These are phyloP conservation scores for Geranomyces michiganensis DNA, from an alignment of 192 early-diverging fungal species.

Conservation along the genomic window DNA sequence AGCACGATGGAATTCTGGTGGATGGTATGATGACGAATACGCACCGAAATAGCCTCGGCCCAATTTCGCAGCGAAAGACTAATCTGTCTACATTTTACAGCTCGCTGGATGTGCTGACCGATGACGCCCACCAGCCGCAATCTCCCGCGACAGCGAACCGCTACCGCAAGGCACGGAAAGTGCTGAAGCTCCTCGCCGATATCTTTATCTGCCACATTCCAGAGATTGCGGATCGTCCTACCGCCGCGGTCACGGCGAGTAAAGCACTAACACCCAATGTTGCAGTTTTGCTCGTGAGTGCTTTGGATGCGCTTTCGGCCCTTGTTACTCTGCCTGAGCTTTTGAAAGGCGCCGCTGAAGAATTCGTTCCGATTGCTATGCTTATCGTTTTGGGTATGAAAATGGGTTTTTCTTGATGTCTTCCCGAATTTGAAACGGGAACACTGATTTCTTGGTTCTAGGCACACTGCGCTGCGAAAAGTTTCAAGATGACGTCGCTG, in stretches of 20 bases:
- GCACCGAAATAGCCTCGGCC: background rate
- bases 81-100: background rate
- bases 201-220: conserved; percentile 45
- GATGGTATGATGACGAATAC: background rate
- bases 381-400: conserved; percentile 38
- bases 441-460: conserved; percentile 6
- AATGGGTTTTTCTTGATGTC: no score
- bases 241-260: conserved; percentile 39
- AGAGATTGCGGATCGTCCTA: conserved; percentile 39
- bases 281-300: conserved; percentile 22
- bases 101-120: conserved; percentile 5
- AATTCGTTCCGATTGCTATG: conserved; percentile 33
- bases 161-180: conserved; percentile 17
- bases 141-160: background rate
- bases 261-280: conserved; percentile 23
- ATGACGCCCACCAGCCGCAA: conserved; percentile 1
- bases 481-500: conserved; percentile 41
- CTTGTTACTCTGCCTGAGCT: conserved; percentile 22
- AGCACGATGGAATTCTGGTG: background rate
- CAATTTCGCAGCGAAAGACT: background rate
- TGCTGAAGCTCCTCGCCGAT: conserved; percentile 41
- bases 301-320: conserved; percentile 33
- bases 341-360: conserved; percentile 19
- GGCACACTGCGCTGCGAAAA: conserved; percentile 38
- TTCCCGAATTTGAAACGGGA: no score